These are phyloP conservation scores for Penstemon barbatus DNA, from an alignment of 257 asterid genomes.

Conservation along the genomic window DNA sequence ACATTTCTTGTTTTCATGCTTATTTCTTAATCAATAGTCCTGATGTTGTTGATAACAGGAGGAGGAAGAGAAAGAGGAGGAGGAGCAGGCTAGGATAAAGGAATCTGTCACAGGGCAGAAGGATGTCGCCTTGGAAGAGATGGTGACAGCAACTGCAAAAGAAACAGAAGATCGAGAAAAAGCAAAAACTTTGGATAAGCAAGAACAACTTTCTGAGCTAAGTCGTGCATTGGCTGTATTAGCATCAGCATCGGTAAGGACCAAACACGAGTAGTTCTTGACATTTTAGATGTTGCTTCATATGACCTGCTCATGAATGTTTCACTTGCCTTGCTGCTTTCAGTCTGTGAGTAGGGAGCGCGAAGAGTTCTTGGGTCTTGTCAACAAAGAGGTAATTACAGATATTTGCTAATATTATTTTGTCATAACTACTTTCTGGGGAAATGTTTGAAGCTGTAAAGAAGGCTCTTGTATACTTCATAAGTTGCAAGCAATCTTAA, in stretches of 20 bases:
- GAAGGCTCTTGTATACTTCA: not conserved
- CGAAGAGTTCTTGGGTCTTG: conserved; percentile 91
- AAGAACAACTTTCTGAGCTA: conserved; percentile 86
- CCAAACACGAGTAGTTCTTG: conserved; percentile 20
- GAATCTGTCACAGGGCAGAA: conserved; percentile 60
- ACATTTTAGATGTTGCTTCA: conserved; percentile 27
- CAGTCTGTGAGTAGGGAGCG: conserved; percentile 99
- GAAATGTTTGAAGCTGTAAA: conserved; percentile 14
- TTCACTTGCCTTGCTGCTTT: conserved; percentile 39
- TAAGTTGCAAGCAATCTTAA: conserved; percentile 1
- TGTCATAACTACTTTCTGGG: conserved; percentile 12
- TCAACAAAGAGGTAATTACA: conserved; percentile 80
- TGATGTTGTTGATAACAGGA: conserved; percentile 54
- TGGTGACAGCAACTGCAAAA: conserved; percentile 65
- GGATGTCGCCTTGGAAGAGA: conserved; percentile 95
- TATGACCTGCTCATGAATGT: conserved; percentile 22
- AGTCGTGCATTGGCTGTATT: conserved; percentile 94
- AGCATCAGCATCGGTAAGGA: conserved; percentile 88
- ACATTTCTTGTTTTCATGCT: not conserved
- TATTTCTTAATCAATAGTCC: not conserved
- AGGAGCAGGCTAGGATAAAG: conserved; percentile 70
- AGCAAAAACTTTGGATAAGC: conserved; percentile 66
- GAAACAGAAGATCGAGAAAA: conserved; percentile 60
- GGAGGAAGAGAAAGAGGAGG: conserved; percentile 93
- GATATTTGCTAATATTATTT: conserved; percentile 23